Evolutionary conservation across 352 stramenopile genomes (phyloP).

Genomic region (Phytophthora lateralis): DNA sequence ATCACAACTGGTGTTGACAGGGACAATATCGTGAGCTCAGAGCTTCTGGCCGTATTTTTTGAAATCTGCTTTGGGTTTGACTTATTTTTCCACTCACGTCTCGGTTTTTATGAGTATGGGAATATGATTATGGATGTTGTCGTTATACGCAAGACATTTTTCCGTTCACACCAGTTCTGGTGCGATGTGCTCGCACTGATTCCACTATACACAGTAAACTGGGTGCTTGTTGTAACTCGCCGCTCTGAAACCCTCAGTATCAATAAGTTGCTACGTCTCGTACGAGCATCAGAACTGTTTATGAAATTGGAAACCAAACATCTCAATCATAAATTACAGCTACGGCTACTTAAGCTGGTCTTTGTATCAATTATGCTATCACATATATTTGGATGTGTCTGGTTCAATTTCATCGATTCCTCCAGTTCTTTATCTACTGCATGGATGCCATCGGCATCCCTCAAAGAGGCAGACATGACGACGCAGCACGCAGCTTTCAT

Average conservation of each 20-base stretch:
- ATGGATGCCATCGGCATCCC: slow-evolving; percentile 16
- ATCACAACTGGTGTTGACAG: slow-evolving; percentile 33
- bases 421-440: not conserved
- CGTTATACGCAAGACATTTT: slow-evolving; percentile 47
- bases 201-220: slow-evolving; percentile 59
- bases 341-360: slow-evolving; percentile 56
- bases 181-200: slow-evolving; percentile 45
- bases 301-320: slow-evolving; percentile 47
- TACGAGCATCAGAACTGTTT: slow-evolving; percentile 27
- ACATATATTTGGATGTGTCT: slow-evolving; percentile 60
- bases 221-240: slow-evolving; percentile 19
- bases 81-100: slow-evolving; percentile 49
- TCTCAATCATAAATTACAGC: slow-evolving; percentile 43
- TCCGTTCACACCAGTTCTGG: slow-evolving; percentile 37
- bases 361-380: slow-evolving; percentile 51
- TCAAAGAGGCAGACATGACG: not conserved
- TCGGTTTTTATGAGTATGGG: slow-evolving; percentile 68
- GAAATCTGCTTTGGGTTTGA: slow-evolving; percentile 56
- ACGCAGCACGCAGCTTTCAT: slow-evolving; percentile 49
- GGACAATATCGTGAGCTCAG: slow-evolving; percentile 10
- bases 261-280: slow-evolving; percentile 61
- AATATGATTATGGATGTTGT: slow-evolving; percentile 70
- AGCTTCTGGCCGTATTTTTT: slow-evolving; percentile 38
- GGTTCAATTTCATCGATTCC: slow-evolving; percentile 55
- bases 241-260: slow-evolving; percentile 46